Percentiles rank a stretch among this genome's conserved stretches.
Evolutionary conservation across 2,329 filamentous ascomycete genomes (phyloP).

Genomic region (Fusarium udum): DNA sequence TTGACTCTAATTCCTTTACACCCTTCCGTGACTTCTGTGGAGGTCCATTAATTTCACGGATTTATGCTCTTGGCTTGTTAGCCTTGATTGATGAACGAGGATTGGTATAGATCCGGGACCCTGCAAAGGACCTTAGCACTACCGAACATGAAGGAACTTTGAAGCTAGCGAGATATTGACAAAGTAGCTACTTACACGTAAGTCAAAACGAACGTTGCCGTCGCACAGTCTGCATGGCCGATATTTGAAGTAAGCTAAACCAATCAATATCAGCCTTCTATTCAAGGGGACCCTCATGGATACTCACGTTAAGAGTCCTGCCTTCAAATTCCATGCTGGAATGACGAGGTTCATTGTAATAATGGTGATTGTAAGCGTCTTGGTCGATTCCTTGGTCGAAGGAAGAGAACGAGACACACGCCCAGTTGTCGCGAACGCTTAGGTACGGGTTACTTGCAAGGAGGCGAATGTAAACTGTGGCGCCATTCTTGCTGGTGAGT

Average conservation of each 20-base stretch:
- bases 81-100: not conserved
- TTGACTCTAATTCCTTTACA: fast-evolving
- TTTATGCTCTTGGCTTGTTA: fast-evolving
- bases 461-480: not conserved
- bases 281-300: too few species aligned
- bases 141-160: fast-evolving
- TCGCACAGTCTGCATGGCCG: not conserved
- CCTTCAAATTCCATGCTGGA: not conserved
- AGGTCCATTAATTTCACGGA: fast-evolving
- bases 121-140: not conserved
- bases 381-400: not conserved
- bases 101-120: not conserved
- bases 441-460: not conserved
- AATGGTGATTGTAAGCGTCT: not conserved
- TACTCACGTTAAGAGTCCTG: not conserved
- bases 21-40: fast-evolving
- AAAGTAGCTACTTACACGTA: not conserved
- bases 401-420: not conserved
- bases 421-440: not conserved
- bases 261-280: not conserved
- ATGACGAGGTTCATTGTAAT: not conserved
- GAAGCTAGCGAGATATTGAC: fast-evolving
- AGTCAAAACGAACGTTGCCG: not conserved
- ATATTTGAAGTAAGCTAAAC: not conserved
- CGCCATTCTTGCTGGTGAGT: not conserved